Base-by-base conservation (phyloP, 208 protist species). In the Crithidia bombi region DNA sequence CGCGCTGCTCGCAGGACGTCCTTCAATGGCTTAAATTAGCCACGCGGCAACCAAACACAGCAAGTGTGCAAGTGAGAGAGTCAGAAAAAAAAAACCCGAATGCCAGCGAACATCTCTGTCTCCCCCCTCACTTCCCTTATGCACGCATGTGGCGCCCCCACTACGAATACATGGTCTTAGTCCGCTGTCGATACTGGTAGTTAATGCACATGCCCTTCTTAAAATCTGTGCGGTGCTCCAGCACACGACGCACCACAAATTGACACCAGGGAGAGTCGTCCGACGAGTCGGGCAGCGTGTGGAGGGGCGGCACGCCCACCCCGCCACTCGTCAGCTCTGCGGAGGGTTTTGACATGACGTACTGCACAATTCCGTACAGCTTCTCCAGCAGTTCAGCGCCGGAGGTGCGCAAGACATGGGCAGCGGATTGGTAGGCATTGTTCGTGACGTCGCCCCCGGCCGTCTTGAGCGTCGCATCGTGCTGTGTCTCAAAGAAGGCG, bases 241-340 rank as follows among this genome's bases (percentile, higher is more conserved):
- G 62, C 17, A 93, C 81, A 6, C 69, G 67, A 9, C 78, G 82
- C 21, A 89, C 76, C 41, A 90, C 64, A 47, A 85, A 85, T 54
- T 87, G 79, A 47, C 87, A 89, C 85, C 82, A 93, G 50, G 87
- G 87, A 3, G 85, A 86, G 57, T 81, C 71, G 32, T 69, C 64
- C 23, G 78, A 75, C 19, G 46, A 71, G 52, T 85, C 79, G 14
- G 82, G 85, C 39, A 93, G 74, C 19, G 56, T 70, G 52, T 66
- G 69, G 35, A 90, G 66, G 9, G 75, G 77, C 12, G 87, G 87
- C 33, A 89, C 85, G 0, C 82, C 87, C 5, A 82, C 76, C 6
- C 65, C 76, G 41, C 87, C 87, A 5, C 68, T 61, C 17, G 81
- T 61, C 4, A 93, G 78, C 47, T 78, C 61, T 17, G 66, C 32